phyloP scores from a whole-genome alignment of 257 asterid species.

The Striga asiatica region DNA sequence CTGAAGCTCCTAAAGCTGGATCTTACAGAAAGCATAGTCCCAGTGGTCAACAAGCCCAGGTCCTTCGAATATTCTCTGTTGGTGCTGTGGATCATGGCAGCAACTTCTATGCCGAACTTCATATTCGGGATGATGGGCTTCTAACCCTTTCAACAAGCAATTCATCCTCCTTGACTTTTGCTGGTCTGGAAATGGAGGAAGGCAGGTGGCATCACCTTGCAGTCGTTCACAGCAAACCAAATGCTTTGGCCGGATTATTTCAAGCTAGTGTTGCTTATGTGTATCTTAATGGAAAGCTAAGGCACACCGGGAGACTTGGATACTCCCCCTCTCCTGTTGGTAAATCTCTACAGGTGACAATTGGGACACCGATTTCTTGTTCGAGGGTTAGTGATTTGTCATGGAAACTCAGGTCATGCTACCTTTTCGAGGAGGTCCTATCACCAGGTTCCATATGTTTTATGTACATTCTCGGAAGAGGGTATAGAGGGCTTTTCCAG shows the following conservation, averaged over 20 bases:
- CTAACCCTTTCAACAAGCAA: constrained; percentile 88
- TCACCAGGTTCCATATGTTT: constrained; percentile 95
- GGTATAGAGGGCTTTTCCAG: constrained; percentile 95
- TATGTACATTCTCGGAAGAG: constrained; percentile 94
- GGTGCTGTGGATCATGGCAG: constrained; percentile 71
- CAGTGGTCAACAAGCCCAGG: constrained; percentile 50
- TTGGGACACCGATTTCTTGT: constrained; percentile 81
- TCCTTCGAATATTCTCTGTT: constrained; percentile 74
- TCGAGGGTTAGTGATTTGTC: constrained; percentile 75
- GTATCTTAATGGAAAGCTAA: constrained; percentile 85
- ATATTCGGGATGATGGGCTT: constrained; percentile 84
- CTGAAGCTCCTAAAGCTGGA: constrained; percentile 56
- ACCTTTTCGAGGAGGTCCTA: constrained; percentile 95
- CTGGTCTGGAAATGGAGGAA: constrained; percentile 92
- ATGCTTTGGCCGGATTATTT: constrained; percentile 98
- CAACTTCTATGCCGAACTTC: constrained; percentile 73
- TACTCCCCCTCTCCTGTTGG: constrained; percentile 95
- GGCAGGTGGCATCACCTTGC: constrained; percentile 99
- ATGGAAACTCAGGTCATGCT: constrained; percentile 92
- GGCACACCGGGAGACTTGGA: constrained; percentile 92
- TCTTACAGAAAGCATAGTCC: constrained; percentile 37
- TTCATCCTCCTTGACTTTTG: constrained; percentile 75
- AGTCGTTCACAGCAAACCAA: constrained; percentile 96
- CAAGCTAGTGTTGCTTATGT: constrained; percentile 96
- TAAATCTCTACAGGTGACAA: constrained; percentile 84